These are phyloP conservation scores for Solanum tarapatanum DNA, from an alignment of 257 asterid species.

Conservation along the genomic window DNA sequence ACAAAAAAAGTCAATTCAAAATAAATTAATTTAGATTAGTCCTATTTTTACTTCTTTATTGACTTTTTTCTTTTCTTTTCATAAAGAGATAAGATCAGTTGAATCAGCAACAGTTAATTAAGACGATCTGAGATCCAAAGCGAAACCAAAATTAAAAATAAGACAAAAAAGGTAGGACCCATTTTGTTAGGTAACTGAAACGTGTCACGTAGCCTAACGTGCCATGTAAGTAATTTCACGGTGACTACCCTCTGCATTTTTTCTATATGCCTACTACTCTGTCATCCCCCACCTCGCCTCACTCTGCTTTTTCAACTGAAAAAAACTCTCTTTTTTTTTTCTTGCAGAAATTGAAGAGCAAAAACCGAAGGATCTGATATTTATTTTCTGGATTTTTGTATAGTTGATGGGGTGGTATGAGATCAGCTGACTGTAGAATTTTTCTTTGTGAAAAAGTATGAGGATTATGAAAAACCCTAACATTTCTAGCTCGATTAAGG, in stretches of 20 bases:
- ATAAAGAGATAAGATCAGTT: not conserved
- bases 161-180: not conserved
- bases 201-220: not conserved
- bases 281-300: not conserved
- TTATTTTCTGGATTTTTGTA: not conserved
- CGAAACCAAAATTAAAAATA: not conserved
- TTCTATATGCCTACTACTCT: not conserved
- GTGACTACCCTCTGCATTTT: not conserved
- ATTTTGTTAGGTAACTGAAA: not conserved
- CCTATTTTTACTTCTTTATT: not conserved
- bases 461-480: not conserved
- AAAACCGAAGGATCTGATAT: not conserved
- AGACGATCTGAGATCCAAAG: not conserved
- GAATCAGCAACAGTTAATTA: not conserved
- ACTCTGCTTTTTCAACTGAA: not conserved
- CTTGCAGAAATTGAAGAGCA: not conserved
- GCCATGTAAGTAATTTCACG: not conserved
- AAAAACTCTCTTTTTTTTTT: not conserved
- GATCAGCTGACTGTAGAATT: not conserved
- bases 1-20: no score
- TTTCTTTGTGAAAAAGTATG: not conserved
- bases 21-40: not conserved
- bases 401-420: not conserved
- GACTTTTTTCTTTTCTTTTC: not conserved
- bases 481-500: not conserved